Evolutionary conservation across 2,329 filamentous ascomycete species (phyloP).

Genomic region (Ceratocystis cubensis): DNA sequence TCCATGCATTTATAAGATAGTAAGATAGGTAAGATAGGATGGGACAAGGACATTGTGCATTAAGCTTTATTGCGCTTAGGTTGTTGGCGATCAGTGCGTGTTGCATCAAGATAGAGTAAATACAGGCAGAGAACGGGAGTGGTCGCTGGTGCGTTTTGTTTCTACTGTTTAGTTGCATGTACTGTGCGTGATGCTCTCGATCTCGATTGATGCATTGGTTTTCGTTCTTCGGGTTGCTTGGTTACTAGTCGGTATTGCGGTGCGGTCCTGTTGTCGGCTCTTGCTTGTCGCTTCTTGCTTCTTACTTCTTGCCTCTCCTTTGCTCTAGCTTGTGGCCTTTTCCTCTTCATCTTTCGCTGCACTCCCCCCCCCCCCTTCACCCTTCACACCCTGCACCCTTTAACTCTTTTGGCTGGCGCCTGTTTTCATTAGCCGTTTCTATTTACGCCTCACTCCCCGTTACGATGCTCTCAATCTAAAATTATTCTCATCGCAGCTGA

Average conservation of each 20-base stretch:
- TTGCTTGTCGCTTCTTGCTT: background rate
- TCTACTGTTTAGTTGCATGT: no score
- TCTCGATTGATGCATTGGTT: no score
- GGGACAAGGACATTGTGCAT: background rate
- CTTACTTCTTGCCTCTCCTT: background rate
- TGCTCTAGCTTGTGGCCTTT: background rate
- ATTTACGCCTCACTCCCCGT: slow-evolving; percentile 1
- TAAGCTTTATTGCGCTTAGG: background rate
- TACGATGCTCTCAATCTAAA: background rate
- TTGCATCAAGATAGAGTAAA: no score
- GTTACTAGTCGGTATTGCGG: no score
- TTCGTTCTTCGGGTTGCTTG: no score
- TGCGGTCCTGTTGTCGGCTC: background rate
- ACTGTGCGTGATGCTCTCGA: no score
- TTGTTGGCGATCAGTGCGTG: background rate
- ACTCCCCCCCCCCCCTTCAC: background rate
- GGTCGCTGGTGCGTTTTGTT: no score
- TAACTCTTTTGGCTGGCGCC: background rate
- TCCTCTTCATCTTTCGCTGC: background rate
- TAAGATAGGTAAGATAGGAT: no score
- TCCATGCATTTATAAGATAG: no score
- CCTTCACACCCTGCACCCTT: background rate
- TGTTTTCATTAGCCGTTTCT: background rate
- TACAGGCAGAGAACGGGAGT: no score
- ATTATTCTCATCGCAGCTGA: background rate